phyloP scores from a whole-genome alignment of 1,139 yeast genomes.

The Suhomyces atakaporum region DNA sequence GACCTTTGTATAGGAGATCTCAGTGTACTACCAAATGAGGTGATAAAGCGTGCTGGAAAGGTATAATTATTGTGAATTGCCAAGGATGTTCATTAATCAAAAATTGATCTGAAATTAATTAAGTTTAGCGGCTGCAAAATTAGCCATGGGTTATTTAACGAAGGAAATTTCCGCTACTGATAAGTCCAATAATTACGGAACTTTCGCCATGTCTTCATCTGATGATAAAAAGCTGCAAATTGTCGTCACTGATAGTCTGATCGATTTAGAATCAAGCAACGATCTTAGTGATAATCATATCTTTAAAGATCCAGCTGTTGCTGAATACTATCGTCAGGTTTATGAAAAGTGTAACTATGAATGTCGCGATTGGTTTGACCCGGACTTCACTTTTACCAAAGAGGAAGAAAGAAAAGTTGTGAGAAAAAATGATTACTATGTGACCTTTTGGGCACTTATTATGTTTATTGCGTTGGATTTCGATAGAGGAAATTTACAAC shows the following conservation, averaged over 20 bases:
- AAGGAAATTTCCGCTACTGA: background rate
- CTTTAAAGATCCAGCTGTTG: constrained; percentile 40
- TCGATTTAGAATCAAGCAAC: constrained; percentile 6
- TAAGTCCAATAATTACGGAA: constrained; percentile 1
- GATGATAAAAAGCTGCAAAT: constrained; percentile 5
- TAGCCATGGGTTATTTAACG: background rate
- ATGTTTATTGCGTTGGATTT: constrained; percentile 54
- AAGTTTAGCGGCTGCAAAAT: background rate
- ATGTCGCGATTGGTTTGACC: constrained; percentile 46
- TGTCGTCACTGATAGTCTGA: constrained; percentile 1
- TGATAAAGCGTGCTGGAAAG: constrained; percentile 1
- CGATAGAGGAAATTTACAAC: constrained; percentile 52
- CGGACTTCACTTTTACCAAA: constrained; percentile 45
- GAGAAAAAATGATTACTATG: constrained; percentile 46
- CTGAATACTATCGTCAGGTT: constrained; percentile 38
- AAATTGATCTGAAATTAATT: too few relatives aligned
- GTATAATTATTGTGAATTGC: too few relatives aligned
- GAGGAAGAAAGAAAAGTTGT: constrained; percentile 44
- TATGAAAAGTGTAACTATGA: constrained; percentile 49
- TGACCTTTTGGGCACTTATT: constrained; percentile 49
- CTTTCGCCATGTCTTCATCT: constrained; percentile 2
- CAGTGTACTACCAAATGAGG: constrained; percentile 1
- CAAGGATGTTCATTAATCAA: too few relatives aligned
- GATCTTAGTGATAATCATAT: constrained; percentile 8
- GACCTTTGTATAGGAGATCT: background rate